phyloP scores from a whole-genome alignment of 1,284 basidiomycete species.

The Athelia psychrophila region DNA sequence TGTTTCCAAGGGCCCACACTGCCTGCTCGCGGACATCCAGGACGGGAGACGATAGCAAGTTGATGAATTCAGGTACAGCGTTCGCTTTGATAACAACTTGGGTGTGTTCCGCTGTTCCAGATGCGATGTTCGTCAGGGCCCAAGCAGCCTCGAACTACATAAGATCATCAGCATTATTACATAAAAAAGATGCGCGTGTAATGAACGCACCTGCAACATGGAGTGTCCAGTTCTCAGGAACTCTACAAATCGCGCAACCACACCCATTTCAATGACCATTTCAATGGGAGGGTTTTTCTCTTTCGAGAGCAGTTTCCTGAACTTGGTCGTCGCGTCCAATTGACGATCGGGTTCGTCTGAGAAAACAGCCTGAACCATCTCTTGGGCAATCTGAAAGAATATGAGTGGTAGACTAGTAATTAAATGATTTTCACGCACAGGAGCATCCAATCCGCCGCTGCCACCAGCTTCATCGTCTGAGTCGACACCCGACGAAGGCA shows the following conservation, averaged over 20 bases:
- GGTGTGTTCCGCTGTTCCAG: slow-evolving; percentile 97
- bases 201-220: slow-evolving; percentile 84
- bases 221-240: slow-evolving; percentile 87
- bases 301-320: slow-evolving; percentile 97
- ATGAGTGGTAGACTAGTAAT: slow-evolving; percentile 6
- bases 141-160: slow-evolving; percentile 97
- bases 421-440: slow-evolving; percentile 45
- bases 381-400: slow-evolving; percentile 68
- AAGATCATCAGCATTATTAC: slow-evolving; percentile 11
- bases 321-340: slow-evolving; percentile 94
- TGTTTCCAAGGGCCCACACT: slow-evolving; percentile 96
- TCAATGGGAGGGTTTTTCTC: slow-evolving; percentile 99
- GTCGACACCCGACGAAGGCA: slow-evolving; percentile 68
- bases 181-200: slow-evolving; percentile 5
- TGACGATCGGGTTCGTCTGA: slow-evolving; percentile 90
- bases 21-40: slow-evolving; percentile 95
- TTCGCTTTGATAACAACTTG: slow-evolving; percentile 95
- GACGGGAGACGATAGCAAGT: slow-evolving; percentile 82
- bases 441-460: slow-evolving; percentile 70
- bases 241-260: slow-evolving; percentile 96
- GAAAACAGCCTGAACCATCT: slow-evolving; percentile 94
- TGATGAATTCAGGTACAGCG: slow-evolving; percentile 98
- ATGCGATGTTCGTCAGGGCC: slow-evolving; percentile 99
- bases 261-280: slow-evolving; percentile 96
- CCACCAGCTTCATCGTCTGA: slow-evolving; percentile 84